Percentiles rank a stretch among this genome's conserved stretches.
These are phyloP conservation scores for Blastomyces silverae DNA, from an alignment of 2,329 filamentous ascomycete genomes.

Conservation along the genomic window DNA sequence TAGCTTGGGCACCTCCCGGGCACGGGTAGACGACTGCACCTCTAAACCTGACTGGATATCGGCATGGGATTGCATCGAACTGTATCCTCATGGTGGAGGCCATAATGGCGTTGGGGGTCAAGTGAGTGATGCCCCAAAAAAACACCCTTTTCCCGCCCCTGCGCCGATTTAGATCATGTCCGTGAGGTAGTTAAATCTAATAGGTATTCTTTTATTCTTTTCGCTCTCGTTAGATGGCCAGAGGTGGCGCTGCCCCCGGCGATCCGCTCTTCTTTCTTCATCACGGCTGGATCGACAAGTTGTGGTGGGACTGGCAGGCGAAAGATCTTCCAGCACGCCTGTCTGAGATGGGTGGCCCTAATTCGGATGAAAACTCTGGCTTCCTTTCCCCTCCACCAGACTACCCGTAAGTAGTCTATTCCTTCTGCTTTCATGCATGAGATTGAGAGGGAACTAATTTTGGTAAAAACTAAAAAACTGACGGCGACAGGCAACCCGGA, in stretches of 20 bases:
- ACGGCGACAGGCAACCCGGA: background rate
- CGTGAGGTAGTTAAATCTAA: background rate
- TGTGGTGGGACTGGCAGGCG: slow-evolving; percentile 45
- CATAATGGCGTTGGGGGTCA: slow-evolving; percentile 13
- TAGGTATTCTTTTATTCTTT: no score
- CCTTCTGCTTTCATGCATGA: background rate
- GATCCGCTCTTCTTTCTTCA: slow-evolving; percentile 44
- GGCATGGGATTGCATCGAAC: slow-evolving; percentile 13
- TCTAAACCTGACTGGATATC: background rate
- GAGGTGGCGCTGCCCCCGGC: slow-evolving; percentile 26
- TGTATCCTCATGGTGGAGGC: slow-evolving; percentile 11
- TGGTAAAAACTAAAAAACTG: background rate
- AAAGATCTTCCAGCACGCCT: slow-evolving; percentile 2
- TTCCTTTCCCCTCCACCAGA: background rate
- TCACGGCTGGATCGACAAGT: slow-evolving; percentile 41
- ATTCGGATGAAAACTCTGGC: background rate
- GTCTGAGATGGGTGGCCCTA: slow-evolving; percentile 12
- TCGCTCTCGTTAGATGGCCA: slow-evolving; percentile 5
- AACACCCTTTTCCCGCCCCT: background rate
- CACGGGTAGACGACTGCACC: slow-evolving; percentile 8
- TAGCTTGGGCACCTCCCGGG: background rate
- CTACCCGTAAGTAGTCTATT: background rate
- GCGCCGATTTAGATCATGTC: background rate
- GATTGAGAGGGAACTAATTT: background rate
- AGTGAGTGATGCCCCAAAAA: background rate